A percentile compares a stretch with the other conserved stretches of the same genome.
Conservation (phyloP, 1,284 basidiomycete species). For the Sanghuangporus weigelae region DNA sequence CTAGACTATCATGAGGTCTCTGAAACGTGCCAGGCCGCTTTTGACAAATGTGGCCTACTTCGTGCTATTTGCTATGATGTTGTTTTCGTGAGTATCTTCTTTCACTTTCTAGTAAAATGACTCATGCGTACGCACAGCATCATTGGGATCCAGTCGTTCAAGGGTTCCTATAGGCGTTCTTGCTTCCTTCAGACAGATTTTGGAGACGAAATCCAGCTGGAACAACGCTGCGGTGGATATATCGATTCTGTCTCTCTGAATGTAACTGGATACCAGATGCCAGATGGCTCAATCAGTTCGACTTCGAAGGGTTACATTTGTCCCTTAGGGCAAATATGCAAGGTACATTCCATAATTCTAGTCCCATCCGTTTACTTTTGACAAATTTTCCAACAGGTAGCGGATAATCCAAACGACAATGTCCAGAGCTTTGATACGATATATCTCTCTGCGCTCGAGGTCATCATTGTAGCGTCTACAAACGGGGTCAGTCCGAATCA, state of each 20-base stretch:
- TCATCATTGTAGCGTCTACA: conserved; percentile 81
- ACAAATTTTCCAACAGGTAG: conserved; percentile 41
- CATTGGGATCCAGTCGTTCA: conserved; percentile 88
- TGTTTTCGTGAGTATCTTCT: conserved; percentile 69
- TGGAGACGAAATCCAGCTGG: conserved; percentile 46
- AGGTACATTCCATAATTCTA: conserved; percentile 35
- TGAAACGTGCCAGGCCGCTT: conserved; percentile 88
- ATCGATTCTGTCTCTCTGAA: conserved; percentile 54
- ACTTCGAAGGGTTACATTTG: conserved; percentile 74
- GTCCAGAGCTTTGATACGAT: conserved; percentile 90
- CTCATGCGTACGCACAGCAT: conserved; percentile 44
- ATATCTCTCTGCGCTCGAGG: conserved; percentile 77
- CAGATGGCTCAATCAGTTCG: conserved; percentile 30
- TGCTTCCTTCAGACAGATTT: conserved; percentile 50
- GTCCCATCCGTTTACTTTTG: not conserved
- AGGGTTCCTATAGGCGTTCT: conserved; percentile 71
- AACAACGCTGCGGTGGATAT: conserved; percentile 75
- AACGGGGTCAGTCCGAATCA: conserved; percentile 50
- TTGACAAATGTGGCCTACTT: conserved; percentile 89
- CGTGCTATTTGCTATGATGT: conserved; percentile 82
- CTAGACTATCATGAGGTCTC: conserved; percentile 88
- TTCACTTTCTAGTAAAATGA: not conserved
- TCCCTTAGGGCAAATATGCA: conserved; percentile 76
- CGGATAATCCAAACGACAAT: conserved; percentile 60
- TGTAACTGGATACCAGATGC: conserved; percentile 41